Evolutionary conservation across 2,329 filamentous ascomycete species (phyloP).

Genomic region (Cordyceps fumosorosea): DNA sequence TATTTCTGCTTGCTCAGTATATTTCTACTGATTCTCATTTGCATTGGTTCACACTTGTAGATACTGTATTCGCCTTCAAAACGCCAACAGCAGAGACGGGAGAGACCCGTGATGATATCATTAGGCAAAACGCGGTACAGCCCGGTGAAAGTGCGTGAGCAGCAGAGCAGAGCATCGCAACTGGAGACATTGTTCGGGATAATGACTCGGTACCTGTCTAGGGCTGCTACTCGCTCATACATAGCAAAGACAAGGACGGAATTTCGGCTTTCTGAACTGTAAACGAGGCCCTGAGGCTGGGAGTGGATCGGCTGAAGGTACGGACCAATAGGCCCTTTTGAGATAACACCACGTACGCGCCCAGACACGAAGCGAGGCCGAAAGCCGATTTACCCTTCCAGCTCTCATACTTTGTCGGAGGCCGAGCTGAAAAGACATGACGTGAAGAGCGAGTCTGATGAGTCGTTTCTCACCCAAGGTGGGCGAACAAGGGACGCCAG

Average conservation of each 20-base stretch:
- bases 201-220: too few relatives aligned
- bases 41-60: neutral
- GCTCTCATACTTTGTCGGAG: neutral
- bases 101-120: neutral
- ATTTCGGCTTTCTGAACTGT: too few relatives aligned
- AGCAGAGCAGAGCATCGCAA: too few relatives aligned
- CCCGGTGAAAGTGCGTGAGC: too few relatives aligned
- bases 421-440: neutral
- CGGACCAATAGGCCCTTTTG: neutral
- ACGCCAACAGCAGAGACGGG: neutral
- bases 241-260: too few relatives aligned
- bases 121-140: too few relatives aligned
- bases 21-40: too few relatives aligned
- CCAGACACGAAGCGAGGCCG: neutral
- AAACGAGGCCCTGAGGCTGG: neutral
- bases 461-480: neutral
- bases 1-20: too few relatives aligned
- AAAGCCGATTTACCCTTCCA: neutral
- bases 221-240: too few relatives aligned
- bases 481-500: neutral
- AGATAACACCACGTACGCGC: neutral
- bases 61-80: neutral
- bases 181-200: too few relatives aligned
- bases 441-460: conserved; percentile 1
- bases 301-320: neutral